These are phyloP conservation scores for Paramecium biaurelia DNA, from an alignment of 73 alveolate genomes.

Conservation along the genomic window DNA sequence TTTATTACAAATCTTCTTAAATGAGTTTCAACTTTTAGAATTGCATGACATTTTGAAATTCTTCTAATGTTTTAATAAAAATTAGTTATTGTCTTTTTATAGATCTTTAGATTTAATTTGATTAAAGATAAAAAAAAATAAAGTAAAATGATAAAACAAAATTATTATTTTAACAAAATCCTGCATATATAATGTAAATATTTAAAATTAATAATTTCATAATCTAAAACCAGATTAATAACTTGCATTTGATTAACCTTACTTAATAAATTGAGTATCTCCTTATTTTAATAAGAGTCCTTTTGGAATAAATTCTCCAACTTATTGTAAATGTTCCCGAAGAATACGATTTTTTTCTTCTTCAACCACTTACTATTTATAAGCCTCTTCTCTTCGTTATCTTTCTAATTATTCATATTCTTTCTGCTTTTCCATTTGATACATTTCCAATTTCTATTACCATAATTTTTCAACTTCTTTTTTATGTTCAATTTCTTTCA, in stretches of 20 bases:
- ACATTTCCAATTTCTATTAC: slow-evolving; percentile 60
- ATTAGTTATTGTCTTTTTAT: too few species aligned
- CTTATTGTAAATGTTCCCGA: slow-evolving; percentile 41
- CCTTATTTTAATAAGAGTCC: slow-evolving; percentile 49
- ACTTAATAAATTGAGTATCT: slow-evolving; percentile 51
- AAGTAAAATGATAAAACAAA: not conserved
- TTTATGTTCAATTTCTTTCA: slow-evolving; percentile 63
- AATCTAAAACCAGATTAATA: slow-evolving; percentile 44
- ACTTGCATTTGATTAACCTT: slow-evolving; percentile 42
- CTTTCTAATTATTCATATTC: slow-evolving; percentile 56
- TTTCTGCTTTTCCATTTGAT: slow-evolving; percentile 46
- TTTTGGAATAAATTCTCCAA: slow-evolving; percentile 64
- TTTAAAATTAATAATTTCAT: not conserved
- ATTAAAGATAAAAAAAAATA: not conserved
- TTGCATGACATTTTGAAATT: too few species aligned
- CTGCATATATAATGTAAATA: not conserved
- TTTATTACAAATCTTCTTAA: too few species aligned
- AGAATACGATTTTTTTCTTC: slow-evolving; percentile 56
- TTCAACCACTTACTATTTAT: slow-evolving; percentile 34
- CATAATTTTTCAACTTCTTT: slow-evolving; percentile 65
- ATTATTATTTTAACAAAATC: not conserved
- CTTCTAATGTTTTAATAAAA: too few species aligned
- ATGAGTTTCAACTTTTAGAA: too few species aligned
- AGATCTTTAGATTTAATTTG: not conserved
- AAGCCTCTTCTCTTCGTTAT: slow-evolving; percentile 24